Base-by-base conservation (phyloP, 2,329 filamentous ascomycete genomes). In the Bipolaris gigantea region DNA sequence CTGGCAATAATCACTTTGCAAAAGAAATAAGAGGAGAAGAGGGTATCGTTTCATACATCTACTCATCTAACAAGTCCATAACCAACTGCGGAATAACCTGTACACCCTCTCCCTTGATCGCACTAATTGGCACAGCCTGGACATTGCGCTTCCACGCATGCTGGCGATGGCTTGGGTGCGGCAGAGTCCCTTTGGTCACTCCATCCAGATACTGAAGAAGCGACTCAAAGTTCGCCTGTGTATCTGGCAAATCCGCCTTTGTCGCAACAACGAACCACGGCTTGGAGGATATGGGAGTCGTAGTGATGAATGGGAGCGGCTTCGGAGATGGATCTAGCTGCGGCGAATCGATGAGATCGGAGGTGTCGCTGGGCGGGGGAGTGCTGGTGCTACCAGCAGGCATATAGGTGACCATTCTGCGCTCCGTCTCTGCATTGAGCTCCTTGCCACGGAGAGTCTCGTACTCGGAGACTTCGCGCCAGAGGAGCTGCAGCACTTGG, bases 251-350 rank as follows among this genome's bases (percentile, higher is more conserved):
- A 72, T 97, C 93, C 0, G 90, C 92, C 76, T 97, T 97, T 18
- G 92, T 97, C 1, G 90, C 93, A 39, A 97, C 86, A 5, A 97
- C 92, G 67, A 96, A 94, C 94, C 94, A 99, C 0, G 94, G 92
- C 77, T 99, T 99, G 32, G 84, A 85, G n/a, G 89, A 89, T 61
- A 97, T 95, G 36, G 88, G 85, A n/a, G 89, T 80, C 10, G 83
- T 76, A 34, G 75, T 73, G 32, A 83, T 73, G 21, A 76, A 79
- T 36, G 78, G 80, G 18, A 84, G 73, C 38, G 65, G 63, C 38
- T 70, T 59, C 9, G 66, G 50, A 3, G 65, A 57, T 8, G 60
- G 54, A n/a, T 67, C 54, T n/a, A 71, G 51, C 5, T 62, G 58
- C 32, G 68, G 62, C 10, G 59, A 52, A 38, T 66, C 51, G 44